Conservation (phyloP, 1,284 basidiomycete species). For the Marasmius sp. region DNA sequence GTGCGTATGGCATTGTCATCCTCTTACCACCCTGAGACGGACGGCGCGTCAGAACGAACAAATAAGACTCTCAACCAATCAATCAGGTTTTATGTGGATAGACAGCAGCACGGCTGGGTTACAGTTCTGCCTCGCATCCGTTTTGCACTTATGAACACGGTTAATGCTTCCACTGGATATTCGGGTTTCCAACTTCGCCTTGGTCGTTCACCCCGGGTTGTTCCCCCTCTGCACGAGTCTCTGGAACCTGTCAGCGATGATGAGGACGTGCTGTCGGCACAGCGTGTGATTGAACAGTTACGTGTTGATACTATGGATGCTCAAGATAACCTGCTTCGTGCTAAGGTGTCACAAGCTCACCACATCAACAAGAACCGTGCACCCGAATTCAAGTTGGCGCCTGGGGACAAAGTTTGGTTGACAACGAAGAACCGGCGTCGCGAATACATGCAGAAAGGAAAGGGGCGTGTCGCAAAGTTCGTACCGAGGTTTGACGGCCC, state of each 20-base stretch:
- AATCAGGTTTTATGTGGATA: slow-evolving; percentile 35
- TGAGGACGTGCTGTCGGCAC: background rate
- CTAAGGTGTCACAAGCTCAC: slow-evolving; percentile 15
- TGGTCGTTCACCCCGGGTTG: slow-evolving; percentile 21
- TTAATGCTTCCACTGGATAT: slow-evolving; percentile 30
- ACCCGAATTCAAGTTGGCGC: slow-evolving; percentile 3
- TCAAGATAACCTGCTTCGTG: slow-evolving; percentile 10
- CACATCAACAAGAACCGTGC: slow-evolving; percentile 16
- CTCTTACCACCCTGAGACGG: slow-evolving; percentile 37
- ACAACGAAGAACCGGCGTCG: slow-evolving; percentile 11
- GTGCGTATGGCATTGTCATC: slow-evolving; percentile 33
- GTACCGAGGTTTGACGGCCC: slow-evolving; percentile 26
- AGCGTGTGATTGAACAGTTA: slow-evolving; percentile 6
- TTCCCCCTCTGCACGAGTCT: slow-evolving; percentile 21
- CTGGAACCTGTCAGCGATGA: background rate
- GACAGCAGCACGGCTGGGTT: slow-evolving; percentile 44
- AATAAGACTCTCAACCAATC: slow-evolving; percentile 38
- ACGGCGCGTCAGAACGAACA: slow-evolving; percentile 27
- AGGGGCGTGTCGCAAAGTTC: slow-evolving; percentile 24
- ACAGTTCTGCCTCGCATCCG: slow-evolving; percentile 30
- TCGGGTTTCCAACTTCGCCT: slow-evolving; percentile 34
- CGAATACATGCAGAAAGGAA: slow-evolving; percentile 13
- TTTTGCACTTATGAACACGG: slow-evolving; percentile 39
- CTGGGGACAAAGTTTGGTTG: slow-evolving; percentile 18
- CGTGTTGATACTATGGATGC: slow-evolving; percentile 8